Conservation (phyloP, 73 alveolate species). For the Paramecium sexaurelia region DNA sequence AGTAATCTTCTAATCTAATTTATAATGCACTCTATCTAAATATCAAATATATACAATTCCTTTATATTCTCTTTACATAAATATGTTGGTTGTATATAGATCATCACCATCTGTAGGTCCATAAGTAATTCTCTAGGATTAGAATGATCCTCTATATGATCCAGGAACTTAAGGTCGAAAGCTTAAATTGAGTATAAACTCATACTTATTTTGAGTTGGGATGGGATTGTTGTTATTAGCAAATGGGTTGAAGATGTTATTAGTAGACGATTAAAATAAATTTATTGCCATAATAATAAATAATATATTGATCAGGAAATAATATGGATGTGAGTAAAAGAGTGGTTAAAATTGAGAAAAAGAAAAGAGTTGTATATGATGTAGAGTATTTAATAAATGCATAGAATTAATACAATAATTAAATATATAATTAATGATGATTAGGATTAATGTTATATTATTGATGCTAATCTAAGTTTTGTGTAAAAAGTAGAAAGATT, state of each 20-base stretch:
- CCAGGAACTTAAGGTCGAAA: background rate
- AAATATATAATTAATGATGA: background rate
- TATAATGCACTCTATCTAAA: background rate
- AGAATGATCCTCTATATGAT: background rate
- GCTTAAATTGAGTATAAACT: background rate
- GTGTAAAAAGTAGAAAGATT: background rate
- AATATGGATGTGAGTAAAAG: background rate
- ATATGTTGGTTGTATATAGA: background rate
- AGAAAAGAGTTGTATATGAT: background rate
- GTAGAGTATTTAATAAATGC: too few species aligned
- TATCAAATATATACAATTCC: background rate
- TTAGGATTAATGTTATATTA: background rate
- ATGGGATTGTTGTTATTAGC: background rate
- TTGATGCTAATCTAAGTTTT: background rate
- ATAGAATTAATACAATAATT: background rate
- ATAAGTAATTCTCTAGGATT: background rate
- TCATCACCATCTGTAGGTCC: background rate
- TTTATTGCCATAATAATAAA: slow-evolving; percentile 2
- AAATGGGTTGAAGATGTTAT: background rate
- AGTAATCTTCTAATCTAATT: background rate
- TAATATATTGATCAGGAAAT: background rate
- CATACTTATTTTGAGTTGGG: background rate
- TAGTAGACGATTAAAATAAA: background rate
- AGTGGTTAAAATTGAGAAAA: background rate
- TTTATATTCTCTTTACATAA: background rate